Base-by-base conservation (phyloP, 78 protist genomes). In the Speleostelium caveatum region DNA sequence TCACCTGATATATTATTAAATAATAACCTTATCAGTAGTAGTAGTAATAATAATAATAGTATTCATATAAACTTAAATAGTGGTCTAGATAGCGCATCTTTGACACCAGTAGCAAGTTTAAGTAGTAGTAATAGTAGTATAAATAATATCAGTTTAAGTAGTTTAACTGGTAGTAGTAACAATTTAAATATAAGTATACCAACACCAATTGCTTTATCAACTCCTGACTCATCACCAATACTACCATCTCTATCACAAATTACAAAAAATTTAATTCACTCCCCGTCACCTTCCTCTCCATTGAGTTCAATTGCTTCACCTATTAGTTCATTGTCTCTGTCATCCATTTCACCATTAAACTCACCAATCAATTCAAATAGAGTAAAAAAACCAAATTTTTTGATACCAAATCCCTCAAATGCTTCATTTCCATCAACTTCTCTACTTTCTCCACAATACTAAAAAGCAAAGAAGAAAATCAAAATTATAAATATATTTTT, bases 181-280 rank as follows among this genome's bases (percentile, higher is more conserved):
- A n/a, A n/a, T n/a, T n/a, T n/a, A n/a, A n/a, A n/a, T n/a, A n/a
- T n/a, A n/a, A n/a, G n/a, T n/a, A n/a, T n/a, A n/a, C 28, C 68
- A 61, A 61, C 68, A 65, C n/a, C 35, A 65, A 7, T 38, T 7
- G 24, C 41, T 26, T 32, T 28, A 72, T 51, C 51, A 42, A 45
- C 78, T 22, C 49, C 39, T 49, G 61, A 49, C 3, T 67, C 76
- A 4, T 79, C 88, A 26, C 65, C 88, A 17, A 30, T 68, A 10
- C 58, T 83, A 66, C 91, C 91, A 33, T 83, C 91, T 28, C 55
- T 83, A 19, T 63, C 63, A 39, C 71, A 61, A 12, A 5, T 83
- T 3, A 69, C 91, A 17, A 65, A 79, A 32, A 61, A 77, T 77
- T 62, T 77, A 14, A 10, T n/a, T 16, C 28, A 38, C 1, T 71